These are phyloP conservation scores for Nannochloris sp. DNA, from an alignment of 139 green algal species.

Conservation along the genomic window DNA sequence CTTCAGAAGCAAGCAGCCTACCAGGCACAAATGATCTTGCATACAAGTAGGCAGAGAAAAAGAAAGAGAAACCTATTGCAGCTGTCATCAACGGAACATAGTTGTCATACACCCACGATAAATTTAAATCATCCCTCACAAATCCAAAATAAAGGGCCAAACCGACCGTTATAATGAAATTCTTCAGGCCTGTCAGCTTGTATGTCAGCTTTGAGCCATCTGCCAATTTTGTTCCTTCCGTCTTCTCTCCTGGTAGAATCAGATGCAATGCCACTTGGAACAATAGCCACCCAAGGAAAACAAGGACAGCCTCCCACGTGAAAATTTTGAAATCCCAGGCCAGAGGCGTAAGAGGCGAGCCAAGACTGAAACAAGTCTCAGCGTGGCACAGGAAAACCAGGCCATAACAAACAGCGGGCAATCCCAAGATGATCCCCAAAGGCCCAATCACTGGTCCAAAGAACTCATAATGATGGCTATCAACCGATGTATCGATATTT, in stretches of 20 bases:
- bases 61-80: slow-evolving; percentile 41
- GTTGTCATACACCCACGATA: slow-evolving; percentile 68
- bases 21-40: slow-evolving; percentile 29
- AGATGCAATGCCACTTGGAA: slow-evolving; percentile 63
- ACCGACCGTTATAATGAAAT: slow-evolving; percentile 42
- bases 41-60: slow-evolving; percentile 58
- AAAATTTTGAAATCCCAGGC: slow-evolving; percentile 30
- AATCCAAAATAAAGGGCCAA: slow-evolving; percentile 55
- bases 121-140: slow-evolving; percentile 13
- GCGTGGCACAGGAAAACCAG: slow-evolving; percentile 42
- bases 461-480: slow-evolving; percentile 44
- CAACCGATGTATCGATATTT: too few species aligned
- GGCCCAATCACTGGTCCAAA: slow-evolving; percentile 55
- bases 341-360: slow-evolving; percentile 8
- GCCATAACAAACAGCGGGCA: slow-evolving; percentile 49
- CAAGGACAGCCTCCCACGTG: slow-evolving; percentile 37
- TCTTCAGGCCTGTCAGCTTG: slow-evolving; percentile 71
- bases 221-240: slow-evolving; percentile 48
- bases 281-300: slow-evolving; percentile 54
- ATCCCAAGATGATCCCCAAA: slow-evolving; percentile 42
- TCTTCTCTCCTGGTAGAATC: slow-evolving; percentile 54
- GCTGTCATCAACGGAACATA: slow-evolving; percentile 70
- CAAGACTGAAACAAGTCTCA: slow-evolving; percentile 22
- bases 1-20: slow-evolving; percentile 31
- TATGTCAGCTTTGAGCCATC: slow-evolving; percentile 60